Base-by-base conservation (phyloP, 495 filamentous ascomycete genomes). In the Podospora pseudocomata region DNA sequence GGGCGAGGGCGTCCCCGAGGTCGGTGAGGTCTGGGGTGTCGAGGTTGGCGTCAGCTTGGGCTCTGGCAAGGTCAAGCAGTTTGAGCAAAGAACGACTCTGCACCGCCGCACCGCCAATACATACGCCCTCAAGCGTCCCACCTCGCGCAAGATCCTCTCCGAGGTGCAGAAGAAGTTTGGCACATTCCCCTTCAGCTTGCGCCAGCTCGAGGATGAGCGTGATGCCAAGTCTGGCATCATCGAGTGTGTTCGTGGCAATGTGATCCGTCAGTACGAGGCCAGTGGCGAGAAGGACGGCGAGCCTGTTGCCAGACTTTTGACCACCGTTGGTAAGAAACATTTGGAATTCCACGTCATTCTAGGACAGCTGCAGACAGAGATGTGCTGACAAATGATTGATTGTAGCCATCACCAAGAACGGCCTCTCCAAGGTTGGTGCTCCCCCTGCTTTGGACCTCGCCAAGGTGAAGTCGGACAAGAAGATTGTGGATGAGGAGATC, bases 381-480 rank as follows among this genome's bases (percentile, higher is more conserved):
- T 16, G 13, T 49, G 39, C 39, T 49, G 39, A 49, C 15, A 49
- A 49, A 16, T 49, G 13, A 49, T 11, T 49, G 13, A 49, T 11
- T 65, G n/a, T 67, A 97, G 96, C 93, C 65, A 94, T 98, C 81
- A 98, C 94, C 68, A 99, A 98, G 89, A 96, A 97, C 78, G 95
- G 95, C 72, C 80, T 99, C 77, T 90, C 89, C 73, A 92, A 91
- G 78, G 81, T 99, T 28, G 88, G 91, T 55, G 88, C 86, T 6
- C 90, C 95, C 26, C 87, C 90, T 66, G 78, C 87, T 9, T 81
- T 86, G 20, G 91, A 97, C 72, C 75, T 95, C 59, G 83, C 83
- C 73, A 91, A 93, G 80, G 86, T 88, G 85, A 92, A 94, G 85
- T 89, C 91, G 3, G 92, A 98, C 79, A 97, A 99, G 87, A 97